Evolutionary conservation across 305 asterid species (phyloP).

Genomic region (Fraxinus angustifolia): DNA sequence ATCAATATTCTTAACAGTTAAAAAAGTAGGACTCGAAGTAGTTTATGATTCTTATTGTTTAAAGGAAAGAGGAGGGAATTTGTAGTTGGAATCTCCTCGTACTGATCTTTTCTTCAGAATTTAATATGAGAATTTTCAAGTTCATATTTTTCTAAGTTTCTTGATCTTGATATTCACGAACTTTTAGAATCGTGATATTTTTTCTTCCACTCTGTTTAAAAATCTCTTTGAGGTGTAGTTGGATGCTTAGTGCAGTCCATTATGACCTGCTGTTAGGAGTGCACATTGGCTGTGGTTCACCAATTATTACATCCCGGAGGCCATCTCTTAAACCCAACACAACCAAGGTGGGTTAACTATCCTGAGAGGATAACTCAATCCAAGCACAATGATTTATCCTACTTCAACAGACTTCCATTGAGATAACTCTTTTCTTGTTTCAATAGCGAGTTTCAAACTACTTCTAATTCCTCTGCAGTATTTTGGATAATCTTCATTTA

Average conservation of each 20-base stretch:
- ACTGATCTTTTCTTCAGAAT: not conserved
- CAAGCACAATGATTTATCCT: not conserved
- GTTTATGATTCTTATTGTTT: not conserved
- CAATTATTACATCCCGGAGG: not conserved
- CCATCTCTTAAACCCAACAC: not conserved
- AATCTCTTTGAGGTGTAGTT: not conserved
- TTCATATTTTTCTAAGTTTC: not conserved
- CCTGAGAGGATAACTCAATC: not conserved
- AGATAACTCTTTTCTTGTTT: not conserved
- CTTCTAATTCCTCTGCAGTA: not conserved
- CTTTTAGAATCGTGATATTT: not conserved
- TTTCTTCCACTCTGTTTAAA: not conserved
- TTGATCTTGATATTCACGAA: not conserved
- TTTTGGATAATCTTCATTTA: not conserved
- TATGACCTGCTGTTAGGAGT: not conserved
- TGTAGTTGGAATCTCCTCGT: not conserved
- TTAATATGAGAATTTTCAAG: not conserved
- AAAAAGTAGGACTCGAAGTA: not conserved
- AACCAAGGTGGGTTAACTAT: not conserved
- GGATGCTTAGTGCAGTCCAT: not conserved
- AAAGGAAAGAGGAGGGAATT: not conserved
- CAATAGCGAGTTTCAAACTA: not conserved
- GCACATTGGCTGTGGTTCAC: not conserved
- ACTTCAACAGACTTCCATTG: not conserved
- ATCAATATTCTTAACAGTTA: not conserved